These are phyloP conservation scores for Fagopyrum homotropicum DNA, from an alignment of 148 eudicot species.

Conservation along the genomic window DNA sequence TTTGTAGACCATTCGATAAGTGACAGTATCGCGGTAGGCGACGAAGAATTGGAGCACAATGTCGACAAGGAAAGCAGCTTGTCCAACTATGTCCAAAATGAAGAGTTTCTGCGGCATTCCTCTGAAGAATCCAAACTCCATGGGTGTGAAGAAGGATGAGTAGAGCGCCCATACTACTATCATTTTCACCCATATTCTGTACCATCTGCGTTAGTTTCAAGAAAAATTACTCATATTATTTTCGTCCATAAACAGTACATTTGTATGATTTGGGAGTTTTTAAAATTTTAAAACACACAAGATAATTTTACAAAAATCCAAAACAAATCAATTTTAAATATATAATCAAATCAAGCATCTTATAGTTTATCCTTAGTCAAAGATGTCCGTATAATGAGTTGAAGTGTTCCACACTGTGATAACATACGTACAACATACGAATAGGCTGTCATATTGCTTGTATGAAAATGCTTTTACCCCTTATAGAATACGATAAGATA, in stretches of 20 bases:
- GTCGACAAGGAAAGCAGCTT: conserved; percentile 76
- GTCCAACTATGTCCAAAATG: conserved; percentile 72
- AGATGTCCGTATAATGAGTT: no score
- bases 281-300: background rate
- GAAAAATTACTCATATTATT: background rate
- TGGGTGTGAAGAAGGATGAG: conserved; percentile 49
- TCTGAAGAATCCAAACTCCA: conserved; percentile 93
- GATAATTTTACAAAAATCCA: background rate
- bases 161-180: conserved; percentile 32
- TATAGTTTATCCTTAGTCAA: no score
- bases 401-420: no score
- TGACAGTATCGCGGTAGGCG: conserved; percentile 68
- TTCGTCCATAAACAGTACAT: no score
- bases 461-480: no score
- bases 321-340: background rate
- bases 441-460: no score
- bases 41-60: conserved; percentile 73
- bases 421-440: no score
- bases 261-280: background rate
- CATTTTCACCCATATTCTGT: conserved; percentile 59
- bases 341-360: background rate
- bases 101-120: conserved; percentile 74
- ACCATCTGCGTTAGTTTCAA: conserved; percentile 96
- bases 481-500: no score
- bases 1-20: conserved; percentile 60